Conservation (phyloP, 108 stramenopile genomes). For the Discostella stelligeroides region DNA sequence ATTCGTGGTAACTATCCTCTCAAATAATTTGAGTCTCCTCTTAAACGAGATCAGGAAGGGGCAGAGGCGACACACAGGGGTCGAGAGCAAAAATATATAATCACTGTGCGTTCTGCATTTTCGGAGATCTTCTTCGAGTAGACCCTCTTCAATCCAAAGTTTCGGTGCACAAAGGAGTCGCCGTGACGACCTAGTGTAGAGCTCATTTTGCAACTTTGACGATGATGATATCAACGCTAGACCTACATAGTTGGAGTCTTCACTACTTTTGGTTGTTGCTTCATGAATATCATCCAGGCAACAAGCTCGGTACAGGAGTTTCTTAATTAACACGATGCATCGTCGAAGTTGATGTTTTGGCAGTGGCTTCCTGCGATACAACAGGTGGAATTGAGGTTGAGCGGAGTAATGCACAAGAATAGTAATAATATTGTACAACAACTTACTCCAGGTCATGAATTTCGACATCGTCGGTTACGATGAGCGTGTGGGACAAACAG, state of each 20-base stretch:
- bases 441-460: conserved; percentile 73
- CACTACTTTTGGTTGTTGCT: neutral
- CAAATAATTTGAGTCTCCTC: conserved; percentile 83
- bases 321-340: conserved; percentile 77
- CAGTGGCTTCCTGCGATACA: conserved; percentile 58
- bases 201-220: conserved; percentile 68
- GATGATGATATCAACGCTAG: conserved; percentile 65
- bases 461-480: conserved; percentile 90
- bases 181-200: conserved; percentile 84
- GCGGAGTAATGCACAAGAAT: no score
- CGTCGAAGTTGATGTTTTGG: conserved; percentile 81
- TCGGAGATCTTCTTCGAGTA: conserved; percentile 69
- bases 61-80: conserved; percentile 77
- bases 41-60: conserved; percentile 90
- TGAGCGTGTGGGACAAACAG: conserved; percentile 72
- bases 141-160: conserved; percentile 79
- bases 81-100: conserved; percentile 56
- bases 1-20: conserved; percentile 75
- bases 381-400: no score
- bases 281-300: conserved; percentile 59
- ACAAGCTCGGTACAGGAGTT: conserved; percentile 75
- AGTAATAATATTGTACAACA: no score
- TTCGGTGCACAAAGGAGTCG: conserved; percentile 82
- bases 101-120: conserved; percentile 68
- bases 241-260: conserved; percentile 69